Base-by-base conservation (phyloP, 208 protist species). In the Leishmania martiniquensis region DNA sequence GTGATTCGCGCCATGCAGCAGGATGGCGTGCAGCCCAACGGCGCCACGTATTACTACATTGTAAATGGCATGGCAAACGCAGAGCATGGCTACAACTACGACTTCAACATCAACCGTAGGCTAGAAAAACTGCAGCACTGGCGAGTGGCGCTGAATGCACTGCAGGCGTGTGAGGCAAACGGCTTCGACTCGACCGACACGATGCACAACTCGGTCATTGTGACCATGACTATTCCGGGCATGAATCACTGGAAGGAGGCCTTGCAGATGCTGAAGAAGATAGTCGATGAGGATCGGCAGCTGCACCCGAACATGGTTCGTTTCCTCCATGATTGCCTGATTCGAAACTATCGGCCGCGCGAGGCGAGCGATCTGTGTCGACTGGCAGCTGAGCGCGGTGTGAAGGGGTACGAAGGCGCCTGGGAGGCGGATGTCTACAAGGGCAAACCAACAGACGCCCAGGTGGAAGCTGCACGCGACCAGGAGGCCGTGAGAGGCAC, bases 31-130 rank as follows among this genome's bases (percentile, higher is more conserved):
- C 94, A 97, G 78, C 91, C 92, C 0, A 95, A 98, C 84, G 93
- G 92, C 22, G 92, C 91, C 22, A 95, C 88, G 12, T 98, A 98
- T 82, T 98, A 98, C 81, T 98, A 98, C 84, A 93, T 98, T 55
- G 87, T 92, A 22, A 98, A 98, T 72, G 94, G 94, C 51, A 98
- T 98, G 94, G 92, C 92, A 55, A 98, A 98, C 84, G 94, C 91
- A 20, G 92, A 98, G 55, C 94, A 98, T 72, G 94, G 94, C 54
- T 98, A 93, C 82, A 95, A 96, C 83, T 96, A 89, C 79, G 94
- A 98, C 77, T 98, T 98, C 74, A 95, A 95, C 76, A 85, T 98
- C 45, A 98, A 98, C 79, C 87, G 89, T 74, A 87, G 92, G 12
- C 84, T 98, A 29, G 91, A 96, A 81, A 90, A 89, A 77, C 83